These are phyloP conservation scores for Podaxis sp. DNA, from an alignment of 768 basidiomycete species.

Conservation along the genomic window DNA sequence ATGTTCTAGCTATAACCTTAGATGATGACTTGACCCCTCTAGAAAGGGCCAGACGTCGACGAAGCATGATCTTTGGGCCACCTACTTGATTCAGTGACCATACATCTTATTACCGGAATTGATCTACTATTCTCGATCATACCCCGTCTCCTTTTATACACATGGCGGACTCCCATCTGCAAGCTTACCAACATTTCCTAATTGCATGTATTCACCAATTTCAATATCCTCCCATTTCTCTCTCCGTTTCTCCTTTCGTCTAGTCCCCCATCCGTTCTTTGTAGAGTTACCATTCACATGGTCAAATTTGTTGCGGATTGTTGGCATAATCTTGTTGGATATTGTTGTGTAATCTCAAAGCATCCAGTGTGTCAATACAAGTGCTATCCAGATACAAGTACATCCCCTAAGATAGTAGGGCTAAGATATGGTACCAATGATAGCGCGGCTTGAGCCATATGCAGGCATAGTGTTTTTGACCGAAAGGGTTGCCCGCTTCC, in stretches of 20 bases:
- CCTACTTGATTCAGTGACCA: conserved; percentile 21
- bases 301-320: conserved; percentile 3
- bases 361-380: conserved; percentile 9
- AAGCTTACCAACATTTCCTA: not conserved
- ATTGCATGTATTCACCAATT: conserved; percentile 1
- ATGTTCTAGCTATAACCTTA: conserved; percentile 34
- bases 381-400: not conserved
- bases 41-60: conserved; percentile 62
- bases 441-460: not conserved
- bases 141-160: not conserved
- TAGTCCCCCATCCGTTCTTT: not conserved
- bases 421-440: not conserved
- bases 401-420: not conserved
- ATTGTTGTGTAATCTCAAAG: conserved; percentile 4
- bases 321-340: conserved; percentile 2
- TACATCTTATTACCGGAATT: not conserved
- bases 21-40: conserved; percentile 65
- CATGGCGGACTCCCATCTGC: not conserved
- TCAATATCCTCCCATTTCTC: not conserved
- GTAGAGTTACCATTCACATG: not conserved
- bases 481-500: not conserved
- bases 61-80: conserved; percentile 30
- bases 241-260: not conserved
- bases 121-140: not conserved
- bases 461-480: not conserved